Base-by-base conservation (phyloP, 1,284 basidiomycete genomes). In the Puccinia polysora region DNA sequence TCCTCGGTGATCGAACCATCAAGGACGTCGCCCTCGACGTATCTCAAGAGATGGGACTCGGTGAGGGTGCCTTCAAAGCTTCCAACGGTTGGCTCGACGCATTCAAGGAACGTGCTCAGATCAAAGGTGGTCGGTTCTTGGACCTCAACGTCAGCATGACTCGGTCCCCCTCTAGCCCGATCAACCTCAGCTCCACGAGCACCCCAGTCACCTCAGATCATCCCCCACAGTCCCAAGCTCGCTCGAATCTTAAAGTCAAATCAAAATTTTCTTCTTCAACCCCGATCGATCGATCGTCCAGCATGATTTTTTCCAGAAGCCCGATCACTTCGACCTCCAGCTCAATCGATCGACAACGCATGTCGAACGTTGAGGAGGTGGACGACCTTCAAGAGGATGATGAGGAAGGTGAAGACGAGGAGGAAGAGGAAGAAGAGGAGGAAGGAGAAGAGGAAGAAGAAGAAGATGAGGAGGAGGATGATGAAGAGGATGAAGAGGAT, bases 11-110 rank as follows among this genome's bases (percentile, higher is more conserved):
- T 80, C 82, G 84, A 2, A 81, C 84, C 74, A 87, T 94, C 72
- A 86, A 87, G 70, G 80, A 82, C 34, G 86, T 87, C 77, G 91
- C 91, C 23, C 85, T 86, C 69, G 84, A 87, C 75, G 83, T 89
- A 65, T 89, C 88, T 2, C 81, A 82, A 53, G 80, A 79, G 25
- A 82, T 87, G 64, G 81, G 84, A 3, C 73, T 86, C 85, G 76
- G 75, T 77, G 84, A 53, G 83, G 86, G 62, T 87, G 89, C 74
- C 78, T 94, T 94, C 85, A 94, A 92, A 81, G 91, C 89, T 28
- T 90, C 88, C 75, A 86, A 88, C 20, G 90, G 90, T 3, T 94
- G 91, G 91, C 84, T 94, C 70, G 90, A 93, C 77, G 91, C 90
- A 79, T 94, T 92, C 83, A 92, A 92, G 80, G 84, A 86, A 75